Evolutionary conservation across 768 basidiomycete genomes (phyloP).

Genomic region (Pleurotus eryngii): DNA sequence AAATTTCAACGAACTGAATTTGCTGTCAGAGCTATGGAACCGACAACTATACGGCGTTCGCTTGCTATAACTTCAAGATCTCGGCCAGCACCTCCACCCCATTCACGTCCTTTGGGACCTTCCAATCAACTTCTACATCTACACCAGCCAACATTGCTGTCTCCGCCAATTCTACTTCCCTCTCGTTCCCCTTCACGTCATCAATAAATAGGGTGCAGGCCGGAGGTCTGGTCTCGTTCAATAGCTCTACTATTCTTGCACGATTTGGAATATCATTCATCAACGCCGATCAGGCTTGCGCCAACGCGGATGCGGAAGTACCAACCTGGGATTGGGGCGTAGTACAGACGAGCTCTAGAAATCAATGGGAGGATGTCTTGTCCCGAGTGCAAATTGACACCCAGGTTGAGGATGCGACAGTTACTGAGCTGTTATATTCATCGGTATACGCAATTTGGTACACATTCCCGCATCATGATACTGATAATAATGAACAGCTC

Average conservation of each 20-base stretch:
- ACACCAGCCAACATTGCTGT: conserved; percentile 33
- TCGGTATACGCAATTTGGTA: conserved; percentile 27
- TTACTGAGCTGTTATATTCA: conserved; percentile 45
- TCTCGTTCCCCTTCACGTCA: conserved; percentile 35
- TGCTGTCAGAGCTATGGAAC: conserved; percentile 39
- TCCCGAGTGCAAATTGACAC: conserved; percentile 32
- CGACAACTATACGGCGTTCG: conserved; percentile 46
- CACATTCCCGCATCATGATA: not conserved
- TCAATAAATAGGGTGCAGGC: conserved; percentile 38
- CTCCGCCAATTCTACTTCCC: conserved; percentile 25
- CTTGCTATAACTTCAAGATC: conserved; percentile 42
- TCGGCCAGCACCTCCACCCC: conserved; percentile 20
- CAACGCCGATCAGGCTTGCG: conserved; percentile 49
- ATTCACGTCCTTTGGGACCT: conserved; percentile 35
- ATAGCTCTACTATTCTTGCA: conserved; percentile 35
- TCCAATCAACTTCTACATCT: conserved; percentile 29
- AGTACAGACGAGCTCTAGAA: conserved; percentile 33
- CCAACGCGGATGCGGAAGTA: conserved; percentile 56
- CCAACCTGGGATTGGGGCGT: conserved; percentile 42
- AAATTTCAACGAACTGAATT: not conserved
- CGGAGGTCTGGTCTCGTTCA: conserved; percentile 41
- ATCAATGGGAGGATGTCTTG: conserved; percentile 42
- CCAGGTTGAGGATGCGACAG: conserved; percentile 33
- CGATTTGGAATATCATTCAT: conserved; percentile 60
- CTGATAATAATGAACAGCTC: conserved; percentile 25